Conservation (phyloP, 371 early-diverging fungal genomes). For the Umbelopsis sp. region DNA sequence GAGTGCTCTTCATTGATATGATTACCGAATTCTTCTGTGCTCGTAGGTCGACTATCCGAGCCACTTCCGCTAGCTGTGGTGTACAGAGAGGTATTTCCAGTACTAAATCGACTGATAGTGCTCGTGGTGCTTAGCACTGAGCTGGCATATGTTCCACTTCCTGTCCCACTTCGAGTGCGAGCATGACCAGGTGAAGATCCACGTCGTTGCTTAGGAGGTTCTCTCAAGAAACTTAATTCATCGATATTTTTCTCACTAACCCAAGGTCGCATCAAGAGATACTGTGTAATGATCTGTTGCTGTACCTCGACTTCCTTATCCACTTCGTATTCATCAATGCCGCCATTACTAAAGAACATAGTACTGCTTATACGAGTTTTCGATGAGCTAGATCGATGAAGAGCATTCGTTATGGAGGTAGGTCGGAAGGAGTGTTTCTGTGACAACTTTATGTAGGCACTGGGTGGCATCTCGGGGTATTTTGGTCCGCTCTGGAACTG, state of each 20-base stretch:
- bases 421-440: conserved; percentile 52
- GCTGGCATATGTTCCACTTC: conserved; percentile 6
- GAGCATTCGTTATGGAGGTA: conserved; percentile 39
- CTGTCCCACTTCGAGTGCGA: conserved; percentile 1
- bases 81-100: conserved; percentile 3
- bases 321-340: conserved; percentile 19
- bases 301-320: conserved; percentile 27
- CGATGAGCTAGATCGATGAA: conserved; percentile 37
- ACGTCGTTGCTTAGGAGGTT: conserved; percentile 54
- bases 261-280: conserved; percentile 52
- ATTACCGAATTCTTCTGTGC: conserved; percentile 30
- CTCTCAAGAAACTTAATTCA: conserved; percentile 63
- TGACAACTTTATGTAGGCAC: conserved; percentile 41
- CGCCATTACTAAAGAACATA: conserved; percentile 23
- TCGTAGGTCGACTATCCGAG: conserved; percentile 23
- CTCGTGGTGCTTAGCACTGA: conserved; percentile 13
- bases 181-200: conserved; percentile 9
- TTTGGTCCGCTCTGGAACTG: conserved; percentile 57
- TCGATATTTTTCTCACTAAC: conserved; percentile 70
- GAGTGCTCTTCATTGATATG: conserved; percentile 2
- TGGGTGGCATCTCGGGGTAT: conserved; percentile 56
- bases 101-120: conserved; percentile 6
- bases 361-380: conserved; percentile 21
- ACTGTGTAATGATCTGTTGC: conserved; percentile 61
- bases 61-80: conserved; percentile 17